Evolutionary conservation across 371 early-diverging fungal genomes (phyloP).

Genomic region (Mucor saturninus): DNA sequence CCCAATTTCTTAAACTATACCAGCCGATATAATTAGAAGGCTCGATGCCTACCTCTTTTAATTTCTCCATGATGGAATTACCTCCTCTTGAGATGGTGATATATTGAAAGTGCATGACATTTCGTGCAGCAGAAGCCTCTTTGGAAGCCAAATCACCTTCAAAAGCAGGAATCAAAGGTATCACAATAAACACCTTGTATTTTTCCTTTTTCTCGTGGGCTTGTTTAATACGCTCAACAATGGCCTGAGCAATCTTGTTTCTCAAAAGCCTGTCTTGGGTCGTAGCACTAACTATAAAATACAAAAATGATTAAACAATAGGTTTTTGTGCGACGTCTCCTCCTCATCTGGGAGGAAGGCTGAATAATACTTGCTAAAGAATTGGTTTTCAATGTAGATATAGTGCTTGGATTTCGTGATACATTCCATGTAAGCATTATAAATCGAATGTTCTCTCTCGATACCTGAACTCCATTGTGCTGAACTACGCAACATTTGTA

Average conservation of each 20-base stretch:
- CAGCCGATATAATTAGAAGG: constrained; percentile 82
- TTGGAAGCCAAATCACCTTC: constrained; percentile 79
- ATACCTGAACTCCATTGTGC: constrained; percentile 75
- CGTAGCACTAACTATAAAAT: constrained; percentile 38
- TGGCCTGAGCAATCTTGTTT: constrained; percentile 53
- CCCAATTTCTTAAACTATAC: constrained; percentile 79
- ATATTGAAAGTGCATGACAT: constrained; percentile 86
- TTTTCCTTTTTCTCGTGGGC: constrained; percentile 72
- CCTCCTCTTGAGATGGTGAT: constrained; percentile 82
- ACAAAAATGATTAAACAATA: background rate
- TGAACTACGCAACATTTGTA: constrained; percentile 72
- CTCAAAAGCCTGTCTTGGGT: constrained; percentile 41
- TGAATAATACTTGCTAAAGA: constrained; percentile 28
- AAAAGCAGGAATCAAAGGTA: constrained; percentile 93
- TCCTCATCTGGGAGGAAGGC: too few relatives aligned
- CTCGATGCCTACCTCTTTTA: constrained; percentile 70
- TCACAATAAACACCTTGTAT: constrained; percentile 85
- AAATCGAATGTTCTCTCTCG: constrained; percentile 74
- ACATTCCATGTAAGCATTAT: constrained; percentile 81
- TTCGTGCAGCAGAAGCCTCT: constrained; percentile 74
- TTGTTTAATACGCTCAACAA: constrained; percentile 76
- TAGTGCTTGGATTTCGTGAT: constrained; percentile 83
- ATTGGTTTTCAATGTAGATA: constrained; percentile 47
- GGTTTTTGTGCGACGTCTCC: background rate
- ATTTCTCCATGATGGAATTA: constrained; percentile 67